Evolutionary conservation across 148 eudicot genomes (phyloP), one percentile per base, ranked within the genome.

Genomic region (Fagopyrum homotropicum): DNA sequence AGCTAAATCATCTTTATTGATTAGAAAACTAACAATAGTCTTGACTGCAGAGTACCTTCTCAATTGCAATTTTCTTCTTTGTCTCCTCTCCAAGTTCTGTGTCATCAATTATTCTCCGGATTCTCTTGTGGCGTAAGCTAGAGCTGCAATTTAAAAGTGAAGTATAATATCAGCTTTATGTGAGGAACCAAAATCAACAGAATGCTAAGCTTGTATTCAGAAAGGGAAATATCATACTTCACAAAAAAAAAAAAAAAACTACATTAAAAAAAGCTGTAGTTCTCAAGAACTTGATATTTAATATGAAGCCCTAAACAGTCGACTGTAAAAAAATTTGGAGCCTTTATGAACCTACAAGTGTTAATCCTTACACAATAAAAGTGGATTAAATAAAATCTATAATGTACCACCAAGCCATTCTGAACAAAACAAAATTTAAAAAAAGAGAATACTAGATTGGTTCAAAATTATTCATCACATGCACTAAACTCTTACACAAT

Each of bases 81-180:
- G 99, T 96, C 86, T 96, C 99, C 78, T 96, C 99, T 54, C 98
- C 99, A 80, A 96, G 82, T 75, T 96, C 99, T 70, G 98, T 81
- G 81, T 96, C 99, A 73, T 96, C 99, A 73, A 96, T 82, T 72
- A 96, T 96, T 77, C 99, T 93, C 76, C 99, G 83, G 55, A 95
- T 95, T 85, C 80, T 96, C 89, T 92, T 96, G 73, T 93, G 93
- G 22, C 83, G 80, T 68, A 84, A 81, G 78, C 82, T 90, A 56
- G 86, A 72, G 69, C 92, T 90, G 70, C 43, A 80, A 49, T 70
- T 61, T 35, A 49, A 77, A 73, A 22, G 22, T 10, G 69, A 17
- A 19, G 48, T 46, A 51, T n/a, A 51, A 35, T 47, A 16, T 68
- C 51, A 72, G 56, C 44, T 72, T 15, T 26, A 72, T 1, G 22